A percentile compares a stretch with the other conserved stretches of the same genome.
Evolutionary conservation across 176 grass and related monocot genomes (phyloP).

Genomic region (Phragmites australis): DNA sequence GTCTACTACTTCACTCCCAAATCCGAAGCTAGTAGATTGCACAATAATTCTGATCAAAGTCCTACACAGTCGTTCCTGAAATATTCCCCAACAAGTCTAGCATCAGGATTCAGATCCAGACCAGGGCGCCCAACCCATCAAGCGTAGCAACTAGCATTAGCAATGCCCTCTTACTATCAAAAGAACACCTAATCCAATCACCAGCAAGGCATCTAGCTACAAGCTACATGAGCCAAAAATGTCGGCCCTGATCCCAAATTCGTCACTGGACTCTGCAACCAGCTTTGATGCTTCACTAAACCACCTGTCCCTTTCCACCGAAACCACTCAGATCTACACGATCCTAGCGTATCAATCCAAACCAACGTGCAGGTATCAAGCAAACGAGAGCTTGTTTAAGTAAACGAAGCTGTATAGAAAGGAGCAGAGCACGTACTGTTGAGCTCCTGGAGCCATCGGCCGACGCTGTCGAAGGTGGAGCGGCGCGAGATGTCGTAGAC

Average conservation of each 20-base stretch:
- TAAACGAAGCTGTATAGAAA: not conserved
- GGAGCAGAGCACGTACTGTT: conserved; percentile 38
- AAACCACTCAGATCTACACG: conserved; percentile 34
- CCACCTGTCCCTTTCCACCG: not conserved
- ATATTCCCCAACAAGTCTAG: conserved; percentile 25
- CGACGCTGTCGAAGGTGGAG: conserved; percentile 61
- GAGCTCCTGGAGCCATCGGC: conserved; percentile 60
- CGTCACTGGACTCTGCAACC: not conserved
- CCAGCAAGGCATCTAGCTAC: conserved; percentile 11
- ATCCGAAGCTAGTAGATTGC: not conserved
- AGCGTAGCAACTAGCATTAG: not conserved
- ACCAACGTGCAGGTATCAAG: not conserved
- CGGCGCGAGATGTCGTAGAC: conserved; percentile 69
- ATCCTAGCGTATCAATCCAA: conserved; percentile 4
- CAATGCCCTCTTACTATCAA: not conserved
- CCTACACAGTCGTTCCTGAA: conserved; percentile 26
- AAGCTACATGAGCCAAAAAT: not conserved
- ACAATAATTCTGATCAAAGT: not conserved
- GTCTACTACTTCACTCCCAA: not conserved
- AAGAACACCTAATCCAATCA: conserved; percentile 32
- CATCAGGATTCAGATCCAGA: conserved; percentile 51
- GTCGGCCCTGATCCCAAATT: not conserved
- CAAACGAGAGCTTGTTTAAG: not conserved
- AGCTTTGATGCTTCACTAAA: not conserved
- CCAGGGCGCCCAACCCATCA: not conserved